These are phyloP conservation scores for Globisporangium abappressorium DNA, from an alignment of 352 stramenopile genomes.

Conservation along the genomic window DNA sequence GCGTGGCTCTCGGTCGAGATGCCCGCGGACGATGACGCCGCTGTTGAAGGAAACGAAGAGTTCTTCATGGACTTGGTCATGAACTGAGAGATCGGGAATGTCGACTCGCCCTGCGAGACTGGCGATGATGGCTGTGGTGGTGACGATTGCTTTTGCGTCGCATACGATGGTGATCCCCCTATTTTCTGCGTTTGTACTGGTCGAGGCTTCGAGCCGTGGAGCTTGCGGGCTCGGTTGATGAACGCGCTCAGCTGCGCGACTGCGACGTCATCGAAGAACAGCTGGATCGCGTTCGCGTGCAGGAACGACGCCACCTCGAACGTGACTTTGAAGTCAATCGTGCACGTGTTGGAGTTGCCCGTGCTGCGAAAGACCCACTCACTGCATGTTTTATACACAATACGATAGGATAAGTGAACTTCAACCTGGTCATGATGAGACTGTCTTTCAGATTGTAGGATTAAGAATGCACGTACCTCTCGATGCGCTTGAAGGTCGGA, in stretches of 20 bases:
- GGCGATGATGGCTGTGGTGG: background rate
- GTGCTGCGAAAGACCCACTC: constrained; percentile 70
- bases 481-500: constrained; percentile 84
- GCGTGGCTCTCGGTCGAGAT: background rate
- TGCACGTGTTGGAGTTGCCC: constrained; percentile 48
- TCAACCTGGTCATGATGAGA: no score
- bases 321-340: constrained; percentile 77
- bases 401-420: background rate
- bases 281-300: constrained; percentile 74
- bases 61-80: constrained; percentile 1
- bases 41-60: background rate
- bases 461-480: constrained; percentile 41
- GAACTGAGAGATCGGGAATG: constrained; percentile 1
- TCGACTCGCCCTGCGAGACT: constrained; percentile 8
- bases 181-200: constrained; percentile 5
- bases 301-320: constrained; percentile 81
- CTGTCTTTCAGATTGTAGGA: no score
- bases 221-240: constrained; percentile 58
- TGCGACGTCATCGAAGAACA: constrained; percentile 86
- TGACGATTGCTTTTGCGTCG: background rate
- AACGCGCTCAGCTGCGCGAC: constrained; percentile 81
- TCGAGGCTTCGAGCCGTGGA: constrained; percentile 34
- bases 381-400: constrained; percentile 19
- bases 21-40: background rate
- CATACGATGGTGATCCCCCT: background rate